Conservation (phyloP, 345 rosid species). For the Clausena lansium region DNA sequence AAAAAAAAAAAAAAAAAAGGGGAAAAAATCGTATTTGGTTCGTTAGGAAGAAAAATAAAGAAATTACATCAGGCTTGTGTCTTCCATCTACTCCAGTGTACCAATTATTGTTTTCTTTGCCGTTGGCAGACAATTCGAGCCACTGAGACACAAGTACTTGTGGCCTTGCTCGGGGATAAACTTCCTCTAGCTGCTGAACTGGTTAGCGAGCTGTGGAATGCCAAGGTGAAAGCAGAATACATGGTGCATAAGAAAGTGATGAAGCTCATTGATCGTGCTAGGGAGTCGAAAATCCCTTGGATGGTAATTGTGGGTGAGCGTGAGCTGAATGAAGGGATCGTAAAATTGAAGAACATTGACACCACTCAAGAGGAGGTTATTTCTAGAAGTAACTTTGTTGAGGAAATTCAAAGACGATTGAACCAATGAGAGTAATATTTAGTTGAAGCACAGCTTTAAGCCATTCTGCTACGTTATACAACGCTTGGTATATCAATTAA, state of each 20-base stretch:
- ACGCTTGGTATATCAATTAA: neutral
- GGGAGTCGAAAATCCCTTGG: conserved; percentile 51
- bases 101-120: neutral
- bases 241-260: conserved; percentile 51
- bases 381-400: conserved; percentile 44
- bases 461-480: neutral
- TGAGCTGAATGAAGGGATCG: conserved; percentile 57
- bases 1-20: too few species aligned
- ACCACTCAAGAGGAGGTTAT: conserved; percentile 47
- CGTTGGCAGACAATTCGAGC: conserved; percentile 54
- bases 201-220: conserved; percentile 63
- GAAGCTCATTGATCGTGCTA: conserved; percentile 59
- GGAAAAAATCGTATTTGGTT: neutral
- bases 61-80: neutral
- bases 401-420: conserved; percentile 42
- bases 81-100: neutral
- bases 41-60: neutral
- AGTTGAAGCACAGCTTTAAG: neutral
- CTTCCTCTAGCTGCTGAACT: conserved; percentile 57
- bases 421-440: conserved; percentile 11
- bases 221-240: conserved; percentile 65
- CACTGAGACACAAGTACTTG: conserved; percentile 74
- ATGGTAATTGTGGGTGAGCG: conserved; percentile 66
- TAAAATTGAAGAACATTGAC: conserved; percentile 56
- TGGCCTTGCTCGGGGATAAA: conserved; percentile 57